A percentile compares a stretch with the other conserved stretches of the same genome.
phyloP scores from a whole-genome alignment of 1,139 yeast species.

The Hansenula lynferdii region DNA sequence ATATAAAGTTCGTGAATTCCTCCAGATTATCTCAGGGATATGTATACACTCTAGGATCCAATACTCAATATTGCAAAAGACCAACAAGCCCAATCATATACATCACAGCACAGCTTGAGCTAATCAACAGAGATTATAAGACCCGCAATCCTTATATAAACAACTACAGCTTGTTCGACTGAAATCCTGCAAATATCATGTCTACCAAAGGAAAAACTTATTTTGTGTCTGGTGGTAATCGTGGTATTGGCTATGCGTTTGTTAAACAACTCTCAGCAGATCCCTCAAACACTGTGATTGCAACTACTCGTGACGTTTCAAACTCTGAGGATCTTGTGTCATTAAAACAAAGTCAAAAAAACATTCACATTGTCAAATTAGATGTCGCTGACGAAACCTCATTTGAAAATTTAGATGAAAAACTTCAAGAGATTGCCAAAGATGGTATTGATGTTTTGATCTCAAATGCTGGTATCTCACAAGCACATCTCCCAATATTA shows the following conservation, averaged over 20 bases:
- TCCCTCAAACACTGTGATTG: conserved; percentile 20
- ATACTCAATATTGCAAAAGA: too few relatives aligned
- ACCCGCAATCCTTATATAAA: too few relatives aligned
- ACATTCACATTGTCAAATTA: conserved; percentile 6
- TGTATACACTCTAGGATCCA: too few relatives aligned
- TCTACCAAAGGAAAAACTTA: conserved; percentile 9
- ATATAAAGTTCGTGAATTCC: too few relatives aligned
- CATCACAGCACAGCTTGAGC: too few relatives aligned
- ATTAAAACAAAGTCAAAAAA: background rate
- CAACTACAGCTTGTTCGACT: too few relatives aligned
- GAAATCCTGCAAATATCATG: too few relatives aligned
- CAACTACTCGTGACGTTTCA: conserved; percentile 16
- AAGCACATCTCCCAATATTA: background rate
- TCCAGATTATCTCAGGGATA: too few relatives aligned
- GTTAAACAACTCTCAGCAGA: conserved; percentile 16
- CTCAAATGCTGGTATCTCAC: conserved; percentile 29
- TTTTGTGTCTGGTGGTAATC: conserved; percentile 27
- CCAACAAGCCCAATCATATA: too few relatives aligned
- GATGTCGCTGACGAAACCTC: conserved; percentile 17
- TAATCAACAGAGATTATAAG: too few relatives aligned
- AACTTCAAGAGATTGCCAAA: conserved; percentile 6
- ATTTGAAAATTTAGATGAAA: conserved; percentile 10
- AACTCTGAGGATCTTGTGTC: conserved; percentile 3
- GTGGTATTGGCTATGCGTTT: conserved; percentile 29
- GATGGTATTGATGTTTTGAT: conserved; percentile 43